Conservation (phyloP, 1,284 basidiomycete species). For the Stygiomarasmius scandens region DNA sequence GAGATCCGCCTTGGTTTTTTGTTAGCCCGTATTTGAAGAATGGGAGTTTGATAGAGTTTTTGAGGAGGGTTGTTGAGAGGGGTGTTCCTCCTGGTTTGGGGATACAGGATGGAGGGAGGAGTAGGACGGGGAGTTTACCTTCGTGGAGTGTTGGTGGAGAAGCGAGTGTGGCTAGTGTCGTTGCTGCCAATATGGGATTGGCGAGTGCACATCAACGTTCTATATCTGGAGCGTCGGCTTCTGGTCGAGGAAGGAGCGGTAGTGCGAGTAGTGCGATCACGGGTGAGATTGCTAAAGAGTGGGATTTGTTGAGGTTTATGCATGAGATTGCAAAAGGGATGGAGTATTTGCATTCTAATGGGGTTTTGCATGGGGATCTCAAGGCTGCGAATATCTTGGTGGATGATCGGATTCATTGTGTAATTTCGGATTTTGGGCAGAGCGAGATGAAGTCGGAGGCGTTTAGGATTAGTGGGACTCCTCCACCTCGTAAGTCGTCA, state of each 20-base stretch:
- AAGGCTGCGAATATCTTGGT: slow-evolving; percentile 79
- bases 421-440: slow-evolving; percentile 81
- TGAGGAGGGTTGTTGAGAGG: not conserved
- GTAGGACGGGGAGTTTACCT: slow-evolving; percentile 10
- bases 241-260: slow-evolving; percentile 13
- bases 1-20: slow-evolving; percentile 68
- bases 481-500: slow-evolving; percentile 53
- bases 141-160: slow-evolving; percentile 9
- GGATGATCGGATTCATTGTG: slow-evolving; percentile 62
- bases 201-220: not conserved
- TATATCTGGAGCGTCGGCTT: not conserved
- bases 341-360: slow-evolving; percentile 69
- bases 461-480: slow-evolving; percentile 56
- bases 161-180: not conserved
- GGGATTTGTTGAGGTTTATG: slow-evolving; percentile 60
- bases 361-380: slow-evolving; percentile 73
- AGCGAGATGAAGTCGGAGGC: slow-evolving; percentile 76
- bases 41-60: slow-evolving; percentile 7
- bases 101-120: slow-evolving; percentile 3
- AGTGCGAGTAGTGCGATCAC: slow-evolving; percentile 13
- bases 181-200: no score
- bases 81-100: slow-evolving; percentile 1
- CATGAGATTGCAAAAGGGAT: slow-evolving; percentile 77
- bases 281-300: slow-evolving; percentile 29
- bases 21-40: slow-evolving; percentile 36